These are phyloP conservation scores for Cornus controversa DNA, from an alignment of 148 eudicot species.

Conservation along the genomic window DNA sequence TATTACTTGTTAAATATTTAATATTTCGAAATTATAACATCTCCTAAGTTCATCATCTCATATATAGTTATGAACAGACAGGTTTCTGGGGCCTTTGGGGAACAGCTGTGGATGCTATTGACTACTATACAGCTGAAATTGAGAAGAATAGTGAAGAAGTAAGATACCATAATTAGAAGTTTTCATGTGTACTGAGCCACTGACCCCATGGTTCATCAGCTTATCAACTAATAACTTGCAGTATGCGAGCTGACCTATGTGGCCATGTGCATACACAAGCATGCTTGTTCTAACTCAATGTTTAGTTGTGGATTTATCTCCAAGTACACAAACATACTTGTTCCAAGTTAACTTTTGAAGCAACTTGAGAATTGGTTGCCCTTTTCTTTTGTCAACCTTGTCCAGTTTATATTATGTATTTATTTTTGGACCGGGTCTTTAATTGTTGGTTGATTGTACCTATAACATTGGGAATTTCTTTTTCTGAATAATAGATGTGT, in stretches of 20 bases:
- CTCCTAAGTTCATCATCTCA: constrained; percentile 21
- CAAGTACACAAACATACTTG: too few relatives aligned
- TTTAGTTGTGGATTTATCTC: neutral
- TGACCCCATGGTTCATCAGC: too few relatives aligned
- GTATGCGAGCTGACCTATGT: too few relatives aligned
- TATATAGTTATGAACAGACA: constrained; percentile 59
- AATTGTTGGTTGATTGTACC: too few relatives aligned
- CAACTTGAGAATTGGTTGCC: too few relatives aligned
- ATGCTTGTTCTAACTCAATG: neutral
- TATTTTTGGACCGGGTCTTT: too few relatives aligned
- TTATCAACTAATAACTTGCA: neutral
- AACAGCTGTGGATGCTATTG: constrained; percentile 73
- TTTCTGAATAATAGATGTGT: too few relatives aligned
- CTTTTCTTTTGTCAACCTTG: too few relatives aligned
- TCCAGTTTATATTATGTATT: too few relatives aligned
- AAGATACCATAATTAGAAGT: constrained; percentile 23
- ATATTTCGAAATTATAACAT: neutral
- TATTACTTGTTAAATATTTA: neutral
- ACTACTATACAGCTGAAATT: constrained; percentile 68
- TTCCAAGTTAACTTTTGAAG: too few relatives aligned
- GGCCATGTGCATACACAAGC: neutral
- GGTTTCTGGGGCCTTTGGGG: constrained; percentile 99
- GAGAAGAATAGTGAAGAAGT: constrained; percentile 63
- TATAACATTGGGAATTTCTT: too few relatives aligned
- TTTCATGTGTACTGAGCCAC: neutral